Evolutionary conservation across 2,329 filamentous ascomycete genomes (phyloP), one percentile per base, ranked within the genome.

Genomic region (Lachnellula arida): DNA sequence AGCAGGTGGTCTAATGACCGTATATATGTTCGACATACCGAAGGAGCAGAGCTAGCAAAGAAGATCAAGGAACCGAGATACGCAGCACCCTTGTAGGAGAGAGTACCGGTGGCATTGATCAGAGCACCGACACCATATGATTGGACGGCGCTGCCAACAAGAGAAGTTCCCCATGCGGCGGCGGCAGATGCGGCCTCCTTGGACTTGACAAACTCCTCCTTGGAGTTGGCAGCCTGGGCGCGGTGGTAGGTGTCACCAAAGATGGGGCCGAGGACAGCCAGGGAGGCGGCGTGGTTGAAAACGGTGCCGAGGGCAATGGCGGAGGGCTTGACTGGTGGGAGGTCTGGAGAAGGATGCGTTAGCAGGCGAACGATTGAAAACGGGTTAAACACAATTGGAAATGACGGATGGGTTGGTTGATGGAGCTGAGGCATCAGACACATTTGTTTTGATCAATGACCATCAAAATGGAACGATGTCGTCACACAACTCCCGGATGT

Each of bases 21-120:
- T 7, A 19, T 17, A 39, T n/a, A 25, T 32, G 22, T 5, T 34
- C 55, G 64, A 82, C 86, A 65, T 85, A 96, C 91, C 58, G 85
- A 85, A 64, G 93, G 93, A 68, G 91, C 92, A 69, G 91, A 86
- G 66, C 87, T 92, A 66, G 93, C 93, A 63, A 91, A 81, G 81
- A 97, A 97, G 80, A 97, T 88, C 72, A 97, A 79, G 59, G 81
- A 81, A 65, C 94, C 94, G 59, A 97, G 81, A 78, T 97, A 97
- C 55, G 93, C 91, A 61, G 94, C 91, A 67, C 94, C 94, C 84
- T 96, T 97, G 81, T 97, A 97, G 77, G 84, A 91, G 62, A 97
- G 81, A 53, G 93, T 97, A 64, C 91, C 92, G 43, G 93, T 97
- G 64, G 92, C 91, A 75, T 97, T 97, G 81, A 93, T 88, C 65